A percentile compares a stretch with the other conserved stretches of the same genome.
phyloP scores from a whole-genome alignment of 331 rosid genomes.

The Rosa hybrid region DNA sequence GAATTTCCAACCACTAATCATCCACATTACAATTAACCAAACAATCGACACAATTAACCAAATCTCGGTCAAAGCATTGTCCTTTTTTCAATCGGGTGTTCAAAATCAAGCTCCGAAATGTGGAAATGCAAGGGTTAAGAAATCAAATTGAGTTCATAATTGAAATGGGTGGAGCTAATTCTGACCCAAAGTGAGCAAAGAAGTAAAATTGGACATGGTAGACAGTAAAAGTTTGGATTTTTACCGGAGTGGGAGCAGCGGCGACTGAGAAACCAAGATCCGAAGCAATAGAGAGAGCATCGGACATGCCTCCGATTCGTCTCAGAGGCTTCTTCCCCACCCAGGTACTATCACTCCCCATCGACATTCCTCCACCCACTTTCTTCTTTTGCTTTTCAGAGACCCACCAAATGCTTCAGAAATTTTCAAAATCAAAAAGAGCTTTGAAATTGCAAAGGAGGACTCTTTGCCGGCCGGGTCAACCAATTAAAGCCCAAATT shows the following conservation, averaged over 20 bases:
- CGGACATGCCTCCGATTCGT: constrained; percentile 86
- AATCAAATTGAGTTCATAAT: constrained; percentile 9
- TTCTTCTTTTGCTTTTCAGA: not conserved
- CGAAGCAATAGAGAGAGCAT: constrained; percentile 80
- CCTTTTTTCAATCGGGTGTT: not conserved
- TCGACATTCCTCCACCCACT: constrained; percentile 43
- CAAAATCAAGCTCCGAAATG: not conserved
- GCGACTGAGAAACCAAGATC: constrained; percentile 83
- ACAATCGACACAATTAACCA: not conserved
- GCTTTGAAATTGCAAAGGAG: not conserved
- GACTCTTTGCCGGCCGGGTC: not conserved
- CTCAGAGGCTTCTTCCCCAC: constrained; percentile 86
- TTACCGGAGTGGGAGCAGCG: constrained; percentile 63
- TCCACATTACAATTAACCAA: constrained; percentile 9
- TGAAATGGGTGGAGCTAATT: constrained; percentile 2
- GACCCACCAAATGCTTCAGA: not conserved
- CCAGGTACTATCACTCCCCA: constrained; percentile 71
- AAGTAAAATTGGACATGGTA: not conserved
- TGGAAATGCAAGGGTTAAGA: not conserved
- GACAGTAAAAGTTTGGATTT: not conserved
- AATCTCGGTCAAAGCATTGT: not conserved
- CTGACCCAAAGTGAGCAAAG: not conserved
- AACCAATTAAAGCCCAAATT: not conserved
- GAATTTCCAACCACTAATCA: not conserved
- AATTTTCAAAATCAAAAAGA: not conserved